These are phyloP conservation scores for Harringtonia lauricola DNA, from an alignment of 2,329 filamentous ascomycete genomes.

Conservation along the genomic window DNA sequence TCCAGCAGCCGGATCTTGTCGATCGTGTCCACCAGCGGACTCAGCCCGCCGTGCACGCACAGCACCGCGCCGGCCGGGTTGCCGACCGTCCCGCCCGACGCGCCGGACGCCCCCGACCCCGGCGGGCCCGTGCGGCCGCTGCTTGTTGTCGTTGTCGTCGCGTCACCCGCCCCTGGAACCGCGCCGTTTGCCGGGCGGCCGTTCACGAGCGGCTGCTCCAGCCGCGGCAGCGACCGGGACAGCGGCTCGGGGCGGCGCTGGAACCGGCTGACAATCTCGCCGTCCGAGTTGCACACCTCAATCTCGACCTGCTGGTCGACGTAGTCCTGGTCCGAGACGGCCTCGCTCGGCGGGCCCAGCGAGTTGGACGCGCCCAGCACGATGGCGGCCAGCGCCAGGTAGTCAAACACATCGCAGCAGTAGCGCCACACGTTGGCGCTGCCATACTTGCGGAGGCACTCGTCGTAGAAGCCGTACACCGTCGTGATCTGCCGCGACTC, in stretches of 20 bases:
- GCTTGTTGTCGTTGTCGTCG: neutral
- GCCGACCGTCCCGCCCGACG: constrained; percentile 50
- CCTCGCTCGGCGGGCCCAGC: constrained; percentile 36
- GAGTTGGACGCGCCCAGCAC: constrained; percentile 75
- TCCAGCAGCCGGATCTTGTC: constrained; percentile 94
- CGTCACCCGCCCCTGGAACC: no score
- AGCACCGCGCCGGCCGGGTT: constrained; percentile 75
- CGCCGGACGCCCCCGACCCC: constrained; percentile 67
- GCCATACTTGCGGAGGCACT: constrained; percentile 91
- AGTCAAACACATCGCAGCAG: constrained; percentile 97
- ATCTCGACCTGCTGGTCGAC: constrained; percentile 73
- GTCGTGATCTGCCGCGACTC: constrained; percentile 95
- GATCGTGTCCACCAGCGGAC: constrained; percentile 81
- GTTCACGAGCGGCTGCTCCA: no score
- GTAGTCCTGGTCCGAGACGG: constrained; percentile 33
- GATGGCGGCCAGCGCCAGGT: constrained; percentile 80
- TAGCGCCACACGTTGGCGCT: constrained; percentile 95
- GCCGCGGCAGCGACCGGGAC: constrained; percentile 11
- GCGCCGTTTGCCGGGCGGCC: no score
- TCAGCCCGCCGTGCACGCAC: constrained; percentile 90
- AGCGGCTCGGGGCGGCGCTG: constrained; percentile 16
- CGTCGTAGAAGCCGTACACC: constrained; percentile 97
- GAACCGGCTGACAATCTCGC: constrained; percentile 66
- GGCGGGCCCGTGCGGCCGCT: constrained; percentile 47
- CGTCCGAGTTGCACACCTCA: constrained; percentile 79